Evolutionary conservation across 768 basidiomycete species (phyloP).

Genomic region (Tulasnella sp.): DNA sequence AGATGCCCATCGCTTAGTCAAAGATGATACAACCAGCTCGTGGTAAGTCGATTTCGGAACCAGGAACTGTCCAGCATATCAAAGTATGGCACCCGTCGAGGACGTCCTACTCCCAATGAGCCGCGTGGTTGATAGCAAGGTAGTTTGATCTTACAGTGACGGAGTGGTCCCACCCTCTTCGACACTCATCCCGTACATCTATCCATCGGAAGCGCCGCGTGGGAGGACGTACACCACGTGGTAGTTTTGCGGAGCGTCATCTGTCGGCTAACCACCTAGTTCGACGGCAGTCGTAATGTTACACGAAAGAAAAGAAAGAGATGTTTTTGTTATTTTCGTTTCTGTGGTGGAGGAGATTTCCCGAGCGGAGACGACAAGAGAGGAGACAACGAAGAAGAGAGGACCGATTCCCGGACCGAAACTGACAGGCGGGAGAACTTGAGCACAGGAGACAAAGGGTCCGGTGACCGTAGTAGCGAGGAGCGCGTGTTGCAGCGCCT

Average conservation of each 20-base stretch:
- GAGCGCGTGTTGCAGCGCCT: neutral
- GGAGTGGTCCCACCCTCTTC: neutral
- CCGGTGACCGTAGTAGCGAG: neutral
- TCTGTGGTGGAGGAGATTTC: neutral
- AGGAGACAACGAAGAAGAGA: neutral
- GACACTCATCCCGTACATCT: neutral
- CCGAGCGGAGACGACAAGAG: neutral
- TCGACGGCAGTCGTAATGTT: neutral
- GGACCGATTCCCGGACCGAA: neutral
- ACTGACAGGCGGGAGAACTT: neutral
- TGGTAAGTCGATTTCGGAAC: neutral
- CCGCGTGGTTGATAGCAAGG: neutral
- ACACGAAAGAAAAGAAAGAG: neutral
- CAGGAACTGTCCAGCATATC: neutral
- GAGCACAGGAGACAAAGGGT: neutral
- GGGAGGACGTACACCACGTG: neutral
- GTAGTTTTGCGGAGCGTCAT: neutral
- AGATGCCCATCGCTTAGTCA: neutral
- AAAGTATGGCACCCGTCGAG: neutral
- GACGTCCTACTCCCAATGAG: neutral
- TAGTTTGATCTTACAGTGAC: neutral
- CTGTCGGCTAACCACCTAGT: neutral
- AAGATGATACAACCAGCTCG: neutral
- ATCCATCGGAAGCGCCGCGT: neutral
- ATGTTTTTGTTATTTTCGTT: neutral